Percentiles rank a stretch among this genome's conserved stretches.
These are phyloP conservation scores for Scolecobasidium constrictum DNA, from an alignment of 2,329 filamentous ascomycete genomes.

Conservation along the genomic window DNA sequence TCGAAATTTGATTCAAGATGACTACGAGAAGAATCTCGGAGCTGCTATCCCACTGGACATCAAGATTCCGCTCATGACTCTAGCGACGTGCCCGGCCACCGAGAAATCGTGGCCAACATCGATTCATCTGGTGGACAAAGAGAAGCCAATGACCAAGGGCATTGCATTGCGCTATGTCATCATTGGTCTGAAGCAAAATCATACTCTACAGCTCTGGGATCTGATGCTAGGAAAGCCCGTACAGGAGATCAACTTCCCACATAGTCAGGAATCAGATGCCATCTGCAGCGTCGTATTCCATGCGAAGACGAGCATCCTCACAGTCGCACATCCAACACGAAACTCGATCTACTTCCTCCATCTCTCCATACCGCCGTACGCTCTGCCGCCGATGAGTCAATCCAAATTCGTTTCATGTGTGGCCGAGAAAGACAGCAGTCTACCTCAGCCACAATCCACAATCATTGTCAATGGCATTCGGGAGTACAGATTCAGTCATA, in stretches of 20 bases:
- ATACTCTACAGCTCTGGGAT: constrained; percentile 97
- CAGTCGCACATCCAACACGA: constrained; percentile 88
- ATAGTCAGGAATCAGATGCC: constrained; percentile 93
- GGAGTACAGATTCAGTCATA: constrained; percentile 83
- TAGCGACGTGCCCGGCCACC: constrained; percentile 73
- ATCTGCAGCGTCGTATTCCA: constrained; percentile 97
- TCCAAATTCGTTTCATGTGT: constrained; percentile 77
- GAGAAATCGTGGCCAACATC: constrained; percentile 98
- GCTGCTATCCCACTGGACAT: constrained; percentile 55
- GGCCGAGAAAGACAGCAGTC: constrained; percentile 47
- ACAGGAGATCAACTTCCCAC: constrained; percentile 91
- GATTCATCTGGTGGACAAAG: constrained; percentile 90
- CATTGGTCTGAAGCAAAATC: constrained; percentile 97
- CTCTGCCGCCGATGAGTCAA: constrained; percentile 68
- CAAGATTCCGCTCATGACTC: constrained; percentile 73
- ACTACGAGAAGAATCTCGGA: constrained; percentile 29
- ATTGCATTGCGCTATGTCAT: constrained; percentile 89
- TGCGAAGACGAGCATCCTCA: constrained; percentile 80
- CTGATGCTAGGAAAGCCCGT: constrained; percentile 89
- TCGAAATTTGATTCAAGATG: constrained; percentile 54
- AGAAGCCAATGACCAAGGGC: constrained; percentile 82
- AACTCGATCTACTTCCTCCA: constrained; percentile 98
- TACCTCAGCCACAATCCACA: constrained; percentile 78
- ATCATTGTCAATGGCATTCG: constrained; percentile 95
- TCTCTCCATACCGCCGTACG: constrained; percentile 87